Evolutionary conservation across 352 stramenopile genomes (phyloP), one percentile per base, ranked within the genome.

Genomic region (Globisporangium uncinulatum): DNA sequence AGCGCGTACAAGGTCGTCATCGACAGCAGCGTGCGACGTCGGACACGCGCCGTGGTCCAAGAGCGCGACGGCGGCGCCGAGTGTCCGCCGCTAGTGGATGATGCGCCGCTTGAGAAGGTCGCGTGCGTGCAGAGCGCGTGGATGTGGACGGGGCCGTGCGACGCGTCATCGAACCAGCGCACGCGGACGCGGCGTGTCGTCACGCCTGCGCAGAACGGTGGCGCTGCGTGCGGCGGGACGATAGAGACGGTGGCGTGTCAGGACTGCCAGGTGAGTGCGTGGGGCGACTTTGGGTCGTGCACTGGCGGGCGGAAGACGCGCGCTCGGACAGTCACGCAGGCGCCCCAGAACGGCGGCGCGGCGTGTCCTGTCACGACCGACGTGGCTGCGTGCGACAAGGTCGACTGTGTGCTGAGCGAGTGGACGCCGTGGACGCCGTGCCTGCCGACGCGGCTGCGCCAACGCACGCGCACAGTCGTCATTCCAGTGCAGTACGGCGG

Each of bases 341-440:
- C 80, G 19, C 75, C 74, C 0, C 15, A 68, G 14, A 73, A 83
- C 49, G 70, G 72, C 14, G 79, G 79, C 0, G 76, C 74, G 6
- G 69, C 55, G 10, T 89, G 79, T 29, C 71, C 76, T 1, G 51
- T 54, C 0, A 58, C 85, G 2, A 66, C 65, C 8, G 74, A 89
- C 32, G 37, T 37, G 1, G 61, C 73, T 15, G 59, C 65, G 5
- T 86, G 79, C 52, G 75, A 87, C 44, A 56, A 69, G 2, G 56
- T 82, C 10, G 54, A 79, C 37, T 90, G 80, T 24, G 63, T 70
- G 14, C 63, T 81, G 2, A 83, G 63, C 17, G 70, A 76, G n/a
- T 90, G 77, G 77, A 78, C 31, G 10, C 2, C 57, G 0, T 89
- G 70, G 70, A 58, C 71, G 0, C 13, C 63, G 11, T 89, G 79